These are phyloP conservation scores for Heliosperma pusillum DNA, from an alignment of 148 eudicot species.

Conservation along the genomic window DNA sequence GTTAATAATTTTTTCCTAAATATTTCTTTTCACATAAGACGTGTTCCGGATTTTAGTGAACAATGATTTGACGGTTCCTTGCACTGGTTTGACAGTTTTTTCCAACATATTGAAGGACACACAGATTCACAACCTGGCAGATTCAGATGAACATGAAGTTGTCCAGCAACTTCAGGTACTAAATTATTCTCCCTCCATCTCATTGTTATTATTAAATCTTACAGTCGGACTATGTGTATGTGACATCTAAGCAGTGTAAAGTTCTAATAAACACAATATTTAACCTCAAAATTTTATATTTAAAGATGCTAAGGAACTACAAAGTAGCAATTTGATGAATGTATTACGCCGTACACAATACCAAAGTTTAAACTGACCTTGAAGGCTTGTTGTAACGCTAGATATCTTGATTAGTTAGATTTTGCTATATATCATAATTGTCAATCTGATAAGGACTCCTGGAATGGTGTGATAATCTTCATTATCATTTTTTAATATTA, in stretches of 20 bases:
- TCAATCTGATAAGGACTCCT: no score
- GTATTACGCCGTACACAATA: background rate
- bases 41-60: background rate
- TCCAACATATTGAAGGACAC: conserved; percentile 87
- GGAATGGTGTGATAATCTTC: background rate
- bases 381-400: background rate
- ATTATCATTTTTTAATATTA: no score
- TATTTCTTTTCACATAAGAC: background rate
- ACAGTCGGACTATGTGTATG: background rate
- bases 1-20: background rate
- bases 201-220: background rate
- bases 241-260: conserved; percentile 1
- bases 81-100: conserved; percentile 54
- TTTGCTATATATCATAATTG: background rate
- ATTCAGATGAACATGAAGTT: conserved; percentile 90
- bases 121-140: conserved; percentile 91
- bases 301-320: background rate
- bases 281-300: background rate
- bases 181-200: background rate
- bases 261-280: background rate
- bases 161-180: conserved; percentile 95
- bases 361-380: background rate
- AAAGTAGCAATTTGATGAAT: background rate
- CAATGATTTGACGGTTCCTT: conserved; percentile 18
- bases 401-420: background rate